Conservation (phyloP, 495 filamentous ascomycete genomes). For the Glonium stellatum region DNA sequence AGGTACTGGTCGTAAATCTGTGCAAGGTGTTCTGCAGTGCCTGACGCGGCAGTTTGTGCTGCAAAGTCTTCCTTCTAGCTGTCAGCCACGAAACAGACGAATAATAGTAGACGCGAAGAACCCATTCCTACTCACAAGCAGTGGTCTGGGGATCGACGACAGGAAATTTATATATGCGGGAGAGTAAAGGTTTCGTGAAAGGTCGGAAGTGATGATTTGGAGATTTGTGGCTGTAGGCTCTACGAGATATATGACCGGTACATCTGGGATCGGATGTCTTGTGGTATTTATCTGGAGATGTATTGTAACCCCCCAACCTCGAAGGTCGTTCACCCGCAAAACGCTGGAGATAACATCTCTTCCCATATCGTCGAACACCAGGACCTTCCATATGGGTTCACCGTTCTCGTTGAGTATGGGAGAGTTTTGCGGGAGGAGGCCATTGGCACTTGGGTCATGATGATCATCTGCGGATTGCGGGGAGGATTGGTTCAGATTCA, state of each 20-base stretch:
- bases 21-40: conserved; percentile 77
- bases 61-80: conserved; percentile 72
- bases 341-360: conserved; percentile 86
- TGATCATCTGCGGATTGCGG: conserved; percentile 50
- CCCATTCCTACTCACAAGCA: conserved; percentile 44
- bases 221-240: conserved; percentile 81
- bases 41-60: conserved; percentile 71
- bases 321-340: conserved; percentile 82
- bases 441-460: conserved; percentile 49
- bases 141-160: conserved; percentile 81
- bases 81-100: conserved; percentile 1
- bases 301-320: conserved; percentile 92
- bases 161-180: conserved; percentile 97
- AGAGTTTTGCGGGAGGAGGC: conserved; percentile 59
- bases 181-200: conserved; percentile 81
- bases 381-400: conserved; percentile 69
- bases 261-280: conserved; percentile 89
- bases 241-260: conserved; percentile 90
- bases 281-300: conserved; percentile 85
- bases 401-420: conserved; percentile 84
- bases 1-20: conserved; percentile 97
- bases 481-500: conserved; percentile 79
- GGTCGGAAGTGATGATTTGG: conserved; percentile 74
- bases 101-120: not conserved
- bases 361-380: conserved; percentile 65